Conservation (phyloP, 306 rosid genomes). For the Geum urbanum region DNA sequence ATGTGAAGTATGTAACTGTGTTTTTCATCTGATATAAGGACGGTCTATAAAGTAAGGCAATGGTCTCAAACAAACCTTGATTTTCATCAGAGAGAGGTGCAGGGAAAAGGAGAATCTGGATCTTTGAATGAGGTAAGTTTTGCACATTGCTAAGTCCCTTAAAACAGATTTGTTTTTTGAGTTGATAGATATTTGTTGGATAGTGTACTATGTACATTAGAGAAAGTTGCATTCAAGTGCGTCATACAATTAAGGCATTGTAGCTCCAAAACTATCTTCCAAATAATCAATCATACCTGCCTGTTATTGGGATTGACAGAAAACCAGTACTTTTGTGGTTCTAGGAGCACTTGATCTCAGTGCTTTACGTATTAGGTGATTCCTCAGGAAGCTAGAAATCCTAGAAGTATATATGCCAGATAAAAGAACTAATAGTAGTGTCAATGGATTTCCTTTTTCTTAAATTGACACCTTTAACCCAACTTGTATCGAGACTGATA, state of each 20-base stretch:
- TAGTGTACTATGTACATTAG: neutral
- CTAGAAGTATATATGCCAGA: neutral
- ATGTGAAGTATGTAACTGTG: slow-evolving; percentile 9
- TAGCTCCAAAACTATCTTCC: neutral
- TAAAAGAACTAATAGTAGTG: neutral
- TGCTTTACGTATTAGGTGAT: neutral
- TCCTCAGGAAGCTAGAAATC: neutral
- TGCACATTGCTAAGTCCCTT: neutral
- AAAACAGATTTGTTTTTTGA: neutral
- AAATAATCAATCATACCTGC: neutral
- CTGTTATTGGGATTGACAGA: neutral
- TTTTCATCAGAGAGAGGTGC: slow-evolving; percentile 22
- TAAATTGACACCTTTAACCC: neutral
- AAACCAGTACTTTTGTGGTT: neutral
- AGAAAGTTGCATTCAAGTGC: neutral
- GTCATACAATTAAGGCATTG: neutral
- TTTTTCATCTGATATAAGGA: slow-evolving; percentile 38
- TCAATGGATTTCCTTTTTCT: neutral
- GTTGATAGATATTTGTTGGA: neutral
- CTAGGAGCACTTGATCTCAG: neutral
- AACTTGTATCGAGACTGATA: neutral
- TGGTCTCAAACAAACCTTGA: slow-evolving; percentile 21
- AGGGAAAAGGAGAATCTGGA: slow-evolving; percentile 24
- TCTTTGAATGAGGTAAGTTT: slow-evolving; percentile 40
- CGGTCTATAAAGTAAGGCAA: slow-evolving; percentile 33